Base-by-base conservation (phyloP, 176 grass and related monocot species). In the Phoenix dactylifera region DNA sequence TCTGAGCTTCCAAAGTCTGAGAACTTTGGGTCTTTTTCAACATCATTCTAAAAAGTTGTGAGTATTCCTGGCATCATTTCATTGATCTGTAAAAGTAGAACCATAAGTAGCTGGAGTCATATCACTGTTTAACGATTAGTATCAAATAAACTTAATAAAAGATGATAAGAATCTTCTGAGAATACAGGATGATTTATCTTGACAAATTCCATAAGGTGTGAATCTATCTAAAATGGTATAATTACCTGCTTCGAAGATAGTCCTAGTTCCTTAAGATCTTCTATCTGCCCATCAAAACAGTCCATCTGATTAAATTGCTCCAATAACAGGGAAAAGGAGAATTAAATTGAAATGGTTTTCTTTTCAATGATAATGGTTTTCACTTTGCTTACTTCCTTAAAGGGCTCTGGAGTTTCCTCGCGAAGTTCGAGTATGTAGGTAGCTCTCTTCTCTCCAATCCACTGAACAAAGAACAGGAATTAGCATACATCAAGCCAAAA, bases 401-500 rank as follows among this genome's bases (percentile, higher is more conserved):
- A 79, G 19, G 63, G 72, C 51, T 89, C 71, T 1, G 62, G 75
- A 28, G 75, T 76, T 2, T 82, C 2, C 24, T 85, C 72, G 5
- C 78, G 72, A 24, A 85, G 78, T n/a, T 90, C 3, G 12, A 90
- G 60, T 29, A 90, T 90, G 50, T 49, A 52, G 4, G 66, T 74
- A 23, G 87, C 87, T 25, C 87, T 75, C 74, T 85, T 85, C 7
- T 90, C 87, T 62, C 78, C 78, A 50, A 90, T 90, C n/a, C 78
- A 72, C 87, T 90, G 22, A 70, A 5, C 16, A 66, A 16, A 68
- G 4, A 12, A 79, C 54, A 72, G 10, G 25, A 74, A 54, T 15
- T 55, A 49, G 64, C 1, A 76, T 63, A 44, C 2, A 44, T 44
- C 35, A 44, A 10, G 1, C 35, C 35, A 1, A 66, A 68, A 26